A percentile compares a stretch with the other conserved stretches of the same genome.
Conservation (phyloP, 2,329 filamentous ascomycete species). For the Calonectria pauciramosa region DNA sequence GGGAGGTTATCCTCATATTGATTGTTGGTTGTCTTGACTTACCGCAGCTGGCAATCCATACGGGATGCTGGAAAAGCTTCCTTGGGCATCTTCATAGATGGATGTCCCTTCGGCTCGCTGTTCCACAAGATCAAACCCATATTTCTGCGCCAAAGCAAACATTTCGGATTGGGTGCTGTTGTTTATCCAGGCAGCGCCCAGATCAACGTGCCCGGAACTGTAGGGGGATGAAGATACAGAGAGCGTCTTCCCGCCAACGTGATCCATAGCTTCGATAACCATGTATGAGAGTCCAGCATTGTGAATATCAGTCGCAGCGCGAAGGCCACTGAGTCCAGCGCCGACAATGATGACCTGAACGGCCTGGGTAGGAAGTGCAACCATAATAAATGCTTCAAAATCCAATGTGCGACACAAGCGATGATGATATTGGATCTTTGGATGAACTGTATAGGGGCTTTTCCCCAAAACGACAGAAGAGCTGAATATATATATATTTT, state of each 20-base stretch:
- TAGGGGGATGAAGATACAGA: neutral
- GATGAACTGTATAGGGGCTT: neutral
- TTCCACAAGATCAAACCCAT: neutral
- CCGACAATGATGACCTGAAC: constrained; percentile 17
- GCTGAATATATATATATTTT: neutral
- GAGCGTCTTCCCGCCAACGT: neutral
- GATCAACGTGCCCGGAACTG: neutral
- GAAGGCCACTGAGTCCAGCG: constrained; percentile 15
- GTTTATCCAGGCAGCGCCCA: constrained; percentile 7
- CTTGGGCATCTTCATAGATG: neutral
- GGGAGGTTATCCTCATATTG: neutral
- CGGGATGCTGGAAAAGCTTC: neutral
- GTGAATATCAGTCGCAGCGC: neutral
- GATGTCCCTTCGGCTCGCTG: neutral
- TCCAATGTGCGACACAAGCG: neutral
- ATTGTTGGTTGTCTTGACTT: neutral
- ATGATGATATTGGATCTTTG: neutral
- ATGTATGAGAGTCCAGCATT: constrained; percentile 6
- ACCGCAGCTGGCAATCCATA: neutral
- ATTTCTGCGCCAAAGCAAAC: neutral
- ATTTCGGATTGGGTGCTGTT: neutral
- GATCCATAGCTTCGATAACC: constrained; percentile 14
- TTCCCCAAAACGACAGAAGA: too few species aligned
- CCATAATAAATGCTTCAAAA: neutral
- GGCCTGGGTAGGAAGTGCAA: neutral